phyloP scores from a whole-genome alignment of 352 stramenopile species.

The Thraustochytrium sp. region DNA sequence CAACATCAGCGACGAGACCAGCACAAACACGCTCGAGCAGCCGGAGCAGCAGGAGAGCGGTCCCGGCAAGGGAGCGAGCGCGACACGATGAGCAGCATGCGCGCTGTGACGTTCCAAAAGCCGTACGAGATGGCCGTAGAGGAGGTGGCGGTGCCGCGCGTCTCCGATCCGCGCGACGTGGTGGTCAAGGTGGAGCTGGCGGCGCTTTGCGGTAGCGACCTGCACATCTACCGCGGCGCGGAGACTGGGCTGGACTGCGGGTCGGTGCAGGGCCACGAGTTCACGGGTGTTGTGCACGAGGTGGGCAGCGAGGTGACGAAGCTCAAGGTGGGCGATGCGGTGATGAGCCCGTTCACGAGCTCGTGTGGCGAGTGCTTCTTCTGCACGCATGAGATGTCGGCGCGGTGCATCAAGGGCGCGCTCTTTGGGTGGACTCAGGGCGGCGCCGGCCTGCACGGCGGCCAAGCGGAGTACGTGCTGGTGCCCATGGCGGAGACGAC shows the following conservation, averaged over 20 bases:
- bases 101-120: constrained; percentile 5
- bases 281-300: constrained; percentile 60
- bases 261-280: constrained; percentile 65
- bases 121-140: constrained; percentile 7
- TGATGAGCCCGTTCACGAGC: constrained; percentile 66
- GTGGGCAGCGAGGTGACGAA: constrained; percentile 58
- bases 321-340: constrained; percentile 61
- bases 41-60: background rate
- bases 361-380: constrained; percentile 65
- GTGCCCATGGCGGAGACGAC: constrained; percentile 67
- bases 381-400: constrained; percentile 61
- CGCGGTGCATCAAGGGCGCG: constrained; percentile 57
- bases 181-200: background rate
- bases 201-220: constrained; percentile 15
- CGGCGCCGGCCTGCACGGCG: constrained; percentile 60
- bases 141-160: background rate
- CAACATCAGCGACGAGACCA: no score
- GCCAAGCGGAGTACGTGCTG: constrained; percentile 66
- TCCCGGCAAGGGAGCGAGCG: background rate
- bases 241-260: constrained; percentile 55
- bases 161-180: background rate
- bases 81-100: background rate
- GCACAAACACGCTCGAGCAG: no score
- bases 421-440: constrained; percentile 57
- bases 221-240: constrained; percentile 13